A percentile compares a stretch with the other conserved stretches of the same genome.
Evolutionary conservation across 208 protist species (phyloP).

Genomic region (Acanthamoeba healyi): DNA sequence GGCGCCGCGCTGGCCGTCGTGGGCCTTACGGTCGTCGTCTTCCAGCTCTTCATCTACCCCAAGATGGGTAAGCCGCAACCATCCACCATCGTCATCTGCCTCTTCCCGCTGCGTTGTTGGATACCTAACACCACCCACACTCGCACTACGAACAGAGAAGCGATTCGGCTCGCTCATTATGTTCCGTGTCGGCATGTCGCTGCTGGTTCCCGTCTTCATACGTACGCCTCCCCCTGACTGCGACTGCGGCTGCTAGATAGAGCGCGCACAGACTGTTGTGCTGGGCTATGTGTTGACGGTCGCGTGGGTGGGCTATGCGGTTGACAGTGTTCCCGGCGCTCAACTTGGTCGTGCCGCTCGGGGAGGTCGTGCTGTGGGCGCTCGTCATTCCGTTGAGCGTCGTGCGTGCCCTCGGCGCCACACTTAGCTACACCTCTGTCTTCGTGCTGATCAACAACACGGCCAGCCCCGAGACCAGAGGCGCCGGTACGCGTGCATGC

Average conservation of each 20-base stretch:
- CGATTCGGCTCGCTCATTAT: conserved; percentile 32
- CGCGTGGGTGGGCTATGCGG: too few relatives aligned
- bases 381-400: conserved; percentile 9
- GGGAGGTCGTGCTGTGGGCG: neutral
- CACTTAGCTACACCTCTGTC: conserved; percentile 3
- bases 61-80: neutral
- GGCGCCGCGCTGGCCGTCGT: conserved; percentile 10
- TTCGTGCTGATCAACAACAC: conserved; percentile 59
- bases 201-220: neutral
- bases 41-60: conserved; percentile 45
- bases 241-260: neutral
- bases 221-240: neutral
- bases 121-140: too few relatives aligned
- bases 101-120: neutral
- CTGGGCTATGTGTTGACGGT: too few relatives aligned
- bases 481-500: neutral
- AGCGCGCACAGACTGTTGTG: neutral
- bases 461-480: neutral
- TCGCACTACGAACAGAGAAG: neutral
- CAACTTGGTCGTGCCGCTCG: neutral
- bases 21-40: conserved; percentile 39
- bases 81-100: neutral
- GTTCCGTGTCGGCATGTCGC: neutral
- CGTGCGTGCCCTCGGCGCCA: conserved; percentile 22
- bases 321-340: neutral